These are phyloP conservation scores for Ganoderma leucocontextum DNA, from an alignment of 1,284 basidiomycete species.

Conservation along the genomic window DNA sequence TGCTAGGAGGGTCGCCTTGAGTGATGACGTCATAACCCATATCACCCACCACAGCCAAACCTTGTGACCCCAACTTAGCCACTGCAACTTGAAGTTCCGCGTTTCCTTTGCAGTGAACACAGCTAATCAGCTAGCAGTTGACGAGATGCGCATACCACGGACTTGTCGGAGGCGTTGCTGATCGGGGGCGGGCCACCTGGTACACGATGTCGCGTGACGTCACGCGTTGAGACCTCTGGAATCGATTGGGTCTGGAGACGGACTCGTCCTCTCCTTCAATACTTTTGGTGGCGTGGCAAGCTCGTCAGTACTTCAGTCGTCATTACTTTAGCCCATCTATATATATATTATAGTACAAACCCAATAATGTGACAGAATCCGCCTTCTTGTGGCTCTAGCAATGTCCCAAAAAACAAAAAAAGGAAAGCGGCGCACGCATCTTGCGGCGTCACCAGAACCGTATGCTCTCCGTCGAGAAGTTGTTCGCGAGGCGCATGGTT, in stretches of 20 bases:
- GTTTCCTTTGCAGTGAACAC: neutral
- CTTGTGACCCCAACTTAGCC: neutral
- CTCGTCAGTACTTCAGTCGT: neutral
- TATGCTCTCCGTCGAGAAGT: constrained; percentile 27
- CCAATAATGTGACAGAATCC: neutral
- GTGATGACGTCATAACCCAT: neutral
- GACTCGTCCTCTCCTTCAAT: no score
- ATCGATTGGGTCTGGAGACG: no score
- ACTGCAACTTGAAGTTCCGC: neutral
- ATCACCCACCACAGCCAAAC: neutral
- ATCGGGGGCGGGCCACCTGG: neutral
- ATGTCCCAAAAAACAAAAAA: neutral
- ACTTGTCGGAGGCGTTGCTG: neutral
- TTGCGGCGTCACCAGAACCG: constrained; percentile 32
- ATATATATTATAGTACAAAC: neutral
- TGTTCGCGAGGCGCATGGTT: constrained; percentile 38
- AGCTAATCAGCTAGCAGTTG: neutral
- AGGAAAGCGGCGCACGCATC: neutral
- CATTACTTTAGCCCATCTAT: neutral
- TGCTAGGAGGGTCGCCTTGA: neutral
- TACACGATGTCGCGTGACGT: neutral
- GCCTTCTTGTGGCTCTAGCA: neutral
- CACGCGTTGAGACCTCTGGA: neutral
- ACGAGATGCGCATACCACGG: neutral
- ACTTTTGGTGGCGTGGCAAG: no score